Base-by-base conservation (phyloP, 352 stramenopile genomes). In the Phytophthora agathidicida region DNA sequence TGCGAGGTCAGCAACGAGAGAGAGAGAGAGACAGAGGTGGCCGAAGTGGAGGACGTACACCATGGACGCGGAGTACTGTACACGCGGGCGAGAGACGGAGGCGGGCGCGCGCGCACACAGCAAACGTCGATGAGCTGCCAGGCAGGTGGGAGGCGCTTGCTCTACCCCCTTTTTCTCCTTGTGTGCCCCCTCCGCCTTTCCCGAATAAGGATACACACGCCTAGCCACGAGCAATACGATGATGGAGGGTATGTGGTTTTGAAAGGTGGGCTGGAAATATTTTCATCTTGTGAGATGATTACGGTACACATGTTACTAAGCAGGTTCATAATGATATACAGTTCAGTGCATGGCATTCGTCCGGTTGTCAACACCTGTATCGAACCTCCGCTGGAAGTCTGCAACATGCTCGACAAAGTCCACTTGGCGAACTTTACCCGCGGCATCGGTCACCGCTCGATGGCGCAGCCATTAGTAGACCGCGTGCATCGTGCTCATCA, bases 131-230 rank as follows among this genome's bases (percentile, higher is more conserved):
- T 47, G 53, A 36, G 42, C 35, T 45, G 41, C 31, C 26, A 60
- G 43, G 19, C 32, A 52, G 30, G 32, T 51, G 45, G 35, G 32
- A 56, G 50, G 14, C 57, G 44, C 49, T 60, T 53, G 42, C 50
- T 63, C 53, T 51, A 58, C 46, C 45, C 57, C 44, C 44, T 51
- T 68, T 63, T 69, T 69, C 60, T 60, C 45, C 60, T 65, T 69
- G 35, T 69, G 53, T 63, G 33, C 42, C 46, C 41, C 19, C 33
- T 56, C 53, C 41, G 59, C 38, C 59, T 68, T 68, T 65, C 39
- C 55, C 52, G 32, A 53, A 46, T 48, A 43, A 65, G 57, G 57
- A 65, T 65, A 54, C 48, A 49, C 42, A 53, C n/a, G 37, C 9
- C 11, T 37, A 44, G 19, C 17, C 13, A 19, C 10, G 7, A 1